These are phyloP conservation scores for Leccinum imitatum DNA, from an alignment of 768 basidiomycete genomes.

Conservation along the genomic window DNA sequence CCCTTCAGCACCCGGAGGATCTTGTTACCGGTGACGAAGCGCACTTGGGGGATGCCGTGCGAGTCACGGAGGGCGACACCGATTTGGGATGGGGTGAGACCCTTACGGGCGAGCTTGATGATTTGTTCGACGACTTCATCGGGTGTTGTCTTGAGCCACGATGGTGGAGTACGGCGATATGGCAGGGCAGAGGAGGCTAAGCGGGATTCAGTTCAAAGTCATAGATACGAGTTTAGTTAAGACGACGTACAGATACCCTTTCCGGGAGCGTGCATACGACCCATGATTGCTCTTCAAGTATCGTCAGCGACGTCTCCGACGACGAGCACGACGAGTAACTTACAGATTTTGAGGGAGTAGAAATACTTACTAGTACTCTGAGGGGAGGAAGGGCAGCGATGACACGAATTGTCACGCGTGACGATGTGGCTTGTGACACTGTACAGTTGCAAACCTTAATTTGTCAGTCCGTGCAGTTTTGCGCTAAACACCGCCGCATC, in stretches of 20 bases:
- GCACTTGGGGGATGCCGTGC: conserved; percentile 97
- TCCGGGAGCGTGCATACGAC: conserved; percentile 99
- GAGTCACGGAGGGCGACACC: conserved; percentile 98
- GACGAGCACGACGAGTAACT: conserved; percentile 24
- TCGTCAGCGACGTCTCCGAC: conserved; percentile 14
- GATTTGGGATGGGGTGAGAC: conserved; percentile 96
- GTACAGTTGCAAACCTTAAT: conserved; percentile 65
- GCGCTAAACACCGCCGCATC: conserved; percentile 3
- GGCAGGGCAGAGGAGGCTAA: conserved; percentile 87
- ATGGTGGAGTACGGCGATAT: conserved; percentile 91
- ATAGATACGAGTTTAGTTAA: neutral
- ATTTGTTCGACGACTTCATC: conserved; percentile 97
- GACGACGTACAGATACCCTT: conserved; percentile 95
- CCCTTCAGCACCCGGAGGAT: conserved; percentile 97
- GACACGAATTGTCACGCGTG: conserved; percentile 28
- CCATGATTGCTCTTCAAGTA: conserved; percentile 57
- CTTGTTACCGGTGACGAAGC: conserved; percentile 98
- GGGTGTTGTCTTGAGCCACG: conserved; percentile 95
- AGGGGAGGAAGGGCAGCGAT: conserved; percentile 20
- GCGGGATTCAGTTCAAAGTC: conserved; percentile 37
- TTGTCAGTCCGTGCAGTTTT: conserved; percentile 27
- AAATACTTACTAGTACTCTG: neutral
- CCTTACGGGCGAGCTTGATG: conserved; percentile 96
- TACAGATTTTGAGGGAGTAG: conserved; percentile 35
- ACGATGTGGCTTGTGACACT: conserved; percentile 42